phyloP scores from a whole-genome alignment of 2,329 filamentous ascomycete species.

The Colletotrichum abscissum region DNA sequence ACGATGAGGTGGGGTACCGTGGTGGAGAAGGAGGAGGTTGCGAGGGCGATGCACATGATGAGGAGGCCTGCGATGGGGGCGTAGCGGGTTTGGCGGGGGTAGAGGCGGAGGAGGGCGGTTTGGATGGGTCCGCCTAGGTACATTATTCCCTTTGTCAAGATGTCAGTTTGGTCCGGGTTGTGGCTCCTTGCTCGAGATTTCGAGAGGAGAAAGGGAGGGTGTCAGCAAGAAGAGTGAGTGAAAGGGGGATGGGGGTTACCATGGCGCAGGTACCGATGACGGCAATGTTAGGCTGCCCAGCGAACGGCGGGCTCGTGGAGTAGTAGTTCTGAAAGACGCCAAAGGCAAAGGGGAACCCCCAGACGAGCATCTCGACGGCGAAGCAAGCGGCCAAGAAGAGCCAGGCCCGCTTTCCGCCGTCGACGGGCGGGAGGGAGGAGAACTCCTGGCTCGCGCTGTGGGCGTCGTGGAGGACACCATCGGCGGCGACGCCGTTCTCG shows the following conservation, averaged over 20 bases:
- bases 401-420: constrained; percentile 51
- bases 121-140: constrained; percentile 64
- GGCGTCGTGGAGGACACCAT: background rate
- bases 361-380: constrained; percentile 63
- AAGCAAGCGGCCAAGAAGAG: constrained; percentile 49
- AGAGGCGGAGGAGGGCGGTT: constrained; percentile 58
- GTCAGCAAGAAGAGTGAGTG: background rate
- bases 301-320: constrained; percentile 67
- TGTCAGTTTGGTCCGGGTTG: too few species aligned
- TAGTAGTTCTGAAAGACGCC: constrained; percentile 80
- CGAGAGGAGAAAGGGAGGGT: too few species aligned
- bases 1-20: constrained; percentile 65
- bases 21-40: constrained; percentile 63
- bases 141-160: constrained; percentile 57
- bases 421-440: constrained; percentile 46
- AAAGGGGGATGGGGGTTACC: constrained; percentile 49
- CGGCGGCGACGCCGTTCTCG: background rate
- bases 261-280: constrained; percentile 73
- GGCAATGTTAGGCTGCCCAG: constrained; percentile 63
- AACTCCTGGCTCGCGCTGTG: constrained; percentile 28
- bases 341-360: constrained; percentile 75
- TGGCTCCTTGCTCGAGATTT: too few species aligned
- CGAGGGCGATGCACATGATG: constrained; percentile 63
- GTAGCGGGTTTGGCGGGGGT: constrained; percentile 53
- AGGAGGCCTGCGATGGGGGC: constrained; percentile 58